Evolutionary conservation across 2,329 filamentous ascomycete genomes (phyloP).

Genomic region (Cercospora sojina): DNA sequence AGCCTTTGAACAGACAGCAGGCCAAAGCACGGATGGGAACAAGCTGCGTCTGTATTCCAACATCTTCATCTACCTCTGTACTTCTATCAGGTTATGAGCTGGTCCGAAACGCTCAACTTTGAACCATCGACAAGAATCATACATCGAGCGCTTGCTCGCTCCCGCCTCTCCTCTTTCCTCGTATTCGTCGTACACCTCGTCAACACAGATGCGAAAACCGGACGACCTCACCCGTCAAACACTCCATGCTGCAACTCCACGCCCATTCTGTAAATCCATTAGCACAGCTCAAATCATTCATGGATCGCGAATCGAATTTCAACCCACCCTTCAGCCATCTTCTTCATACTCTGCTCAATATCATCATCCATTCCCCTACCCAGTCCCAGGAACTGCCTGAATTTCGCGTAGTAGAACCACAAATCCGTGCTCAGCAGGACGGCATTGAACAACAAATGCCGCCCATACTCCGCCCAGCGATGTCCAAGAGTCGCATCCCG

Average conservation of each 20-base stretch:
- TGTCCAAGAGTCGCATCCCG: conserved; percentile 62
- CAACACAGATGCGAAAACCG: background rate
- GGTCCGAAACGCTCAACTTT: background rate
- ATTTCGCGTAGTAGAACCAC: conserved; percentile 76
- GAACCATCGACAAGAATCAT: background rate
- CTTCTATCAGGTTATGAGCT: background rate
- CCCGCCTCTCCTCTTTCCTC: background rate
- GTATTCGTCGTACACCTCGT: background rate
- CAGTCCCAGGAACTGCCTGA: conserved; percentile 72
- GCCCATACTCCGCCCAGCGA: conserved; percentile 67
- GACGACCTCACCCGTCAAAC: conserved; percentile 68
- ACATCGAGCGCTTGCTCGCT: background rate
- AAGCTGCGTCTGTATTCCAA: background rate
- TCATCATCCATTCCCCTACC: conserved; percentile 92
- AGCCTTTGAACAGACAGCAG: background rate
- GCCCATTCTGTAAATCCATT: conserved; percentile 64
- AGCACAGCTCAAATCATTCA: conserved; percentile 8
- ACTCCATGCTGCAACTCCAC: conserved; percentile 85
- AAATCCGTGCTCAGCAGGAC: conserved; percentile 76
- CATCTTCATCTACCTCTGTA: background rate
- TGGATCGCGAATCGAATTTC: background rate
- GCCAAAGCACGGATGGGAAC: background rate
- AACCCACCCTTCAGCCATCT: conserved; percentile 65
- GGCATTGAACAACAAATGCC: conserved; percentile 77
- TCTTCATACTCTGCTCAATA: conserved; percentile 82